A percentile compares a stretch with the other conserved stretches of the same genome.
Conservation (phyloP, 345 rosid genomes). For the Mercurialis annua region DNA sequence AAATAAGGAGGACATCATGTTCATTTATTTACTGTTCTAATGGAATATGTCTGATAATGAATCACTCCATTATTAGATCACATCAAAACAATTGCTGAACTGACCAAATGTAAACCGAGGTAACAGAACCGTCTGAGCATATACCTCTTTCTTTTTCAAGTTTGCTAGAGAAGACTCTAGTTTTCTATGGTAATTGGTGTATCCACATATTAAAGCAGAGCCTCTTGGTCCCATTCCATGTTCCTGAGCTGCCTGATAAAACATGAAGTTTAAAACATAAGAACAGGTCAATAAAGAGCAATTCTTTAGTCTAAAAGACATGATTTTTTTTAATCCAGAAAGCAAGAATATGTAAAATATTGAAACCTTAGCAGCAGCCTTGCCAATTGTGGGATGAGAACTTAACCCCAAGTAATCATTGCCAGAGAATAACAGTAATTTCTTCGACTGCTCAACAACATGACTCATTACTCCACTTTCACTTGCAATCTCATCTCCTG, state of each 20-base stretch:
- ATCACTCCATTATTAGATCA: not conserved
- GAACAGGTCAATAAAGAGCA: not conserved
- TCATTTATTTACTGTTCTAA: not conserved
- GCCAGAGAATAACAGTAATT: constrained; percentile 81
- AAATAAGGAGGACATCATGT: not conserved
- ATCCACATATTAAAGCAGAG: constrained; percentile 90
- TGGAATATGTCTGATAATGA: not conserved
- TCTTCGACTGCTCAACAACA: constrained; percentile 39
- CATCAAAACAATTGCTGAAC: not conserved
- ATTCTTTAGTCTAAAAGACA: not conserved
- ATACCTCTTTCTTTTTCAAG: constrained; percentile 88
- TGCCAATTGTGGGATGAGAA: constrained; percentile 77
- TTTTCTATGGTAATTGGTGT: constrained; percentile 76
- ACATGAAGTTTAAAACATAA: constrained; percentile 2
- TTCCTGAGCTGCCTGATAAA: constrained; percentile 65
- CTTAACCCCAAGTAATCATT: constrained; percentile 96
- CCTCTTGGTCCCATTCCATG: constrained; percentile 99
- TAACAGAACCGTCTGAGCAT: not conserved
- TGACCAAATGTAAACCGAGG: not conserved
- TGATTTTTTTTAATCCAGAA: too few relatives aligned
- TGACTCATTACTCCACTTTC: constrained; percentile 31
- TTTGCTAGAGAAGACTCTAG: constrained; percentile 82
- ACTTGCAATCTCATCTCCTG: constrained; percentile 58
- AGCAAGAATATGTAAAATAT: too few relatives aligned
- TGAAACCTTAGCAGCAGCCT: constrained; percentile 73